Evolutionary conservation across 768 basidiomycete species (phyloP).

Genomic region (Suillus clintonianus): DNA sequence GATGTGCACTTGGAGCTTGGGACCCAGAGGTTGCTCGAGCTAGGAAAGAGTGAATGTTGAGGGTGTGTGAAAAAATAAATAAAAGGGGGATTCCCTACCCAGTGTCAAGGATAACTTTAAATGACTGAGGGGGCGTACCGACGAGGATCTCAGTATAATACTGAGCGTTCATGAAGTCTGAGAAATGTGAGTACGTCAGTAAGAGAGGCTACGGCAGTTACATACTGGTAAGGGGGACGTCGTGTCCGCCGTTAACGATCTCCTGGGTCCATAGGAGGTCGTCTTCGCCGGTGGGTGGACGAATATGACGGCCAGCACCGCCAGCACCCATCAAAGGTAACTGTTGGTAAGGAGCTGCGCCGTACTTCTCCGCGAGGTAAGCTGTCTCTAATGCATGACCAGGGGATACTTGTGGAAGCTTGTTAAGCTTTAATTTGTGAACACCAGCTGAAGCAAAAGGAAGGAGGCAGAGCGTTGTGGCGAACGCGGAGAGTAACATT

Average conservation of each 20-base stretch:
- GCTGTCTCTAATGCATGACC: conserved; percentile 74
- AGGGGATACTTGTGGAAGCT: conserved; percentile 63
- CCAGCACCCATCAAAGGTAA: conserved; percentile 74
- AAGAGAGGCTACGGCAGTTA: conserved; percentile 14
- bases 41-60: conserved; percentile 26
- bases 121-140: conserved; percentile 83
- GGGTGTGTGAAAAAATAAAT: background rate
- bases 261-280: conserved; percentile 83
- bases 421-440: conserved; percentile 88
- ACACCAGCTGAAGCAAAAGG: conserved; percentile 55
- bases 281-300: conserved; percentile 51
- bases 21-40: conserved; percentile 94
- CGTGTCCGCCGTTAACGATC: conserved; percentile 70
- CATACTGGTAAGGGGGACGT: conserved; percentile 88
- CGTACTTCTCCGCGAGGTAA: conserved; percentile 95
- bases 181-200: conserved; percentile 10
- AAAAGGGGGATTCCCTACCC: conserved; percentile 47
- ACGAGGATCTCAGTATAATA: conserved; percentile 89
- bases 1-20: conserved; percentile 80
- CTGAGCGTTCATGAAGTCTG: conserved; percentile 98
- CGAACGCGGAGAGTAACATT: conserved; percentile 46
- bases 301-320: conserved; percentile 66
- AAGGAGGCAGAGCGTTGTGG: conserved; percentile 41
- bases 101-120: conserved; percentile 95
- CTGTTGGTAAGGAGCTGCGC: conserved; percentile 47